Conservation (phyloP, 768 basidiomycete species). For the Hericium erinaceus region DNA sequence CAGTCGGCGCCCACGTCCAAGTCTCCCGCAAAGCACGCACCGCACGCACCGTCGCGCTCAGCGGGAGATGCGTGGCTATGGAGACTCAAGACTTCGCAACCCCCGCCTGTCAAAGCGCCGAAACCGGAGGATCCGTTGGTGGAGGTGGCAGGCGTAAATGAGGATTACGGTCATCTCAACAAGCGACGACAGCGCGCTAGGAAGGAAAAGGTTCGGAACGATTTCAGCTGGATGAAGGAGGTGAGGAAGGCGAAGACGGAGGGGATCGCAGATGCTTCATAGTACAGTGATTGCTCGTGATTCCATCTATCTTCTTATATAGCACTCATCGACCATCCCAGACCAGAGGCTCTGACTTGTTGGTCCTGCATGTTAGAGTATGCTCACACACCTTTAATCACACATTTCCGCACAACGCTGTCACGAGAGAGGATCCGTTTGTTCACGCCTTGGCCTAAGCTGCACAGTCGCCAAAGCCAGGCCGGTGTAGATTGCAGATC, state of each 20-base stretch:
- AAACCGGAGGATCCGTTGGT: conserved; percentile 19
- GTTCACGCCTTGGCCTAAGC: no score
- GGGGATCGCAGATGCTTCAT: not conserved
- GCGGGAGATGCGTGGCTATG: conserved; percentile 34
- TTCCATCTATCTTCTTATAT: no score
- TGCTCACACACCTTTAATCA: no score
- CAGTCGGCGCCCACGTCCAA: conserved; percentile 16
- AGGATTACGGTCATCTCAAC: conserved; percentile 50
- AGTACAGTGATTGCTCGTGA: not conserved
- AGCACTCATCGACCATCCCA: no score
- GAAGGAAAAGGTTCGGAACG: conserved; percentile 33
- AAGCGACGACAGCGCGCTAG: conserved; percentile 41
- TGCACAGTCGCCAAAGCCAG: no score
- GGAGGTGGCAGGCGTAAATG: conserved; percentile 35
- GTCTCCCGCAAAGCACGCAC: conserved; percentile 3
- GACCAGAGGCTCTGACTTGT: no score
- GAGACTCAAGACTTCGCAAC: conserved; percentile 14
- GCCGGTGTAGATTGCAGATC: no score
- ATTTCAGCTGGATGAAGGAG: conserved; percentile 30
- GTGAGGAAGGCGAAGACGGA: conserved; percentile 19
- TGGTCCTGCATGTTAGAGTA: no score
- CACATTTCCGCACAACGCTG: no score
- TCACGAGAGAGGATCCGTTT: no score
- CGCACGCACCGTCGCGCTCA: conserved; percentile 7
- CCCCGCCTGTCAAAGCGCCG: not conserved